Conservation (phyloP, 352 stramenopile genomes). For the Globisporangium paddicum region DNA sequence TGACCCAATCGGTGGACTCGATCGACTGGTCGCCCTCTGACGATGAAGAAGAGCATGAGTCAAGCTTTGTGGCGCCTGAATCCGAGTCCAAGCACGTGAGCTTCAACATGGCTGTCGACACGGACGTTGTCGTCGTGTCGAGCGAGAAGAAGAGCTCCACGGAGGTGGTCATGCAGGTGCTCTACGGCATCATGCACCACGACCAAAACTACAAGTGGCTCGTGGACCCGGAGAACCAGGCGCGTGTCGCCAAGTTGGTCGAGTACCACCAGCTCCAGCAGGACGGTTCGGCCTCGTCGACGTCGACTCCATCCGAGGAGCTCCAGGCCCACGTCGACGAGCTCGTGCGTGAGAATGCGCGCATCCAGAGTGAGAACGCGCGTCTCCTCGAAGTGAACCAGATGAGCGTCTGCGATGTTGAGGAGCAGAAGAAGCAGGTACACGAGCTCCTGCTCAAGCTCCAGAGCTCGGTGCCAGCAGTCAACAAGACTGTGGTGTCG, state of each 20-base stretch:
- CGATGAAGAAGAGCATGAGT: constrained; percentile 24
- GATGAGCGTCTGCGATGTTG: constrained; percentile 28
- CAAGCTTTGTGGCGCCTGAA: not conserved
- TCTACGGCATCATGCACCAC: constrained; percentile 59
- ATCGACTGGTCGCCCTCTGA: constrained; percentile 42
- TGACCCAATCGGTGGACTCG: constrained; percentile 34
- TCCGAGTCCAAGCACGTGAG: constrained; percentile 4
- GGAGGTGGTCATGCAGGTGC: constrained; percentile 51
- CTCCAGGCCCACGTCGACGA: constrained; percentile 54
- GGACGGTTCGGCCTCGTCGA: constrained; percentile 9
- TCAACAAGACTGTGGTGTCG: not conserved
- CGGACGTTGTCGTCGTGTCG: not conserved
- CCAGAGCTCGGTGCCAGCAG: constrained; percentile 1
- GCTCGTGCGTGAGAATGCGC: constrained; percentile 53
- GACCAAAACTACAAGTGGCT: constrained; percentile 57
- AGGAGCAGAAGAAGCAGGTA: constrained; percentile 23
- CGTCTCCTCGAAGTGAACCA: constrained; percentile 28
- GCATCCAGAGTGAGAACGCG: constrained; percentile 55
- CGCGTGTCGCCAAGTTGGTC: constrained; percentile 44
- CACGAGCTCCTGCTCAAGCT: constrained; percentile 9
- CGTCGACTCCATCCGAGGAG: constrained; percentile 25
- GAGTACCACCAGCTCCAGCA: constrained; percentile 37
- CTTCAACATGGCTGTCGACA: not conserved
- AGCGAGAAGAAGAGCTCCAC: constrained; percentile 23
- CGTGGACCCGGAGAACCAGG: constrained; percentile 40